Percentiles rank a stretch among this genome's conserved stretches.
These are phyloP conservation scores for Stemphylium vesicarium DNA, from an alignment of 2,329 filamentous ascomycete genomes.

Conservation along the genomic window DNA sequence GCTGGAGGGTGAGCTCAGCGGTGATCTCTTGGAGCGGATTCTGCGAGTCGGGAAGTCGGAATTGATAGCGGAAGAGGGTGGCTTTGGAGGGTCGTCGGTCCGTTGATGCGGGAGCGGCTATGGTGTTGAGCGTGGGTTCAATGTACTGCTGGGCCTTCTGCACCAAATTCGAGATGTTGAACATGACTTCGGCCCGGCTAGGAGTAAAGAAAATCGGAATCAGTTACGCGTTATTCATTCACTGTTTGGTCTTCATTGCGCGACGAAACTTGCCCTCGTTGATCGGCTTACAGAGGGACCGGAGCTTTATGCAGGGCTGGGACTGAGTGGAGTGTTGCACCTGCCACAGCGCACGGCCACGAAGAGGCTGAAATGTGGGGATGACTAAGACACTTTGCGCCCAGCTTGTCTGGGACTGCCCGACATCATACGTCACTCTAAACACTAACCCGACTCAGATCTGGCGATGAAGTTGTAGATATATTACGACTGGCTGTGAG, in stretches of 20 bases:
- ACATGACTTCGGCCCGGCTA: slow-evolving; percentile 42
- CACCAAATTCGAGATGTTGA: slow-evolving; percentile 76
- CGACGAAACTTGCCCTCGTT: slow-evolving; percentile 16
- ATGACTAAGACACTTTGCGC: slow-evolving; percentile 12
- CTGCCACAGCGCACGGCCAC: slow-evolving; percentile 19
- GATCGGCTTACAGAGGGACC: slow-evolving; percentile 20
- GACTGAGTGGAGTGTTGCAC: slow-evolving; percentile 13
- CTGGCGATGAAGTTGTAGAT: neutral
- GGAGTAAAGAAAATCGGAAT: slow-evolving; percentile 16
- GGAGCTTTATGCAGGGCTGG: slow-evolving; percentile 21
- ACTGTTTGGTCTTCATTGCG: slow-evolving; percentile 39
- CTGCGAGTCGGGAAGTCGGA: slow-evolving; percentile 90
- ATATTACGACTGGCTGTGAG: neutral
- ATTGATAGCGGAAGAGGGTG: slow-evolving; percentile 92
- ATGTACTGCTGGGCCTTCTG: slow-evolving; percentile 96
- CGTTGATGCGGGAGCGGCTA: slow-evolving; percentile 66
- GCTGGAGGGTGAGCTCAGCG: slow-evolving; percentile 85
- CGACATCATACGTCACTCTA: neutral
- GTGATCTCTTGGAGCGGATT: slow-evolving; percentile 95
- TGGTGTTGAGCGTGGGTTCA: slow-evolving; percentile 76
- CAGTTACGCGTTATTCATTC: slow-evolving; percentile 11
- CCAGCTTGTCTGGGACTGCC: neutral
- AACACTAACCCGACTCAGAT: too few relatives aligned
- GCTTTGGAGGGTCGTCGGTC: slow-evolving; percentile 89
- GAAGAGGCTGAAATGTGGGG: slow-evolving; percentile 11